phyloP scores from a whole-genome alignment of 2,329 filamentous ascomycete species.

The Monilinia vaccinii-corymbosi region DNA sequence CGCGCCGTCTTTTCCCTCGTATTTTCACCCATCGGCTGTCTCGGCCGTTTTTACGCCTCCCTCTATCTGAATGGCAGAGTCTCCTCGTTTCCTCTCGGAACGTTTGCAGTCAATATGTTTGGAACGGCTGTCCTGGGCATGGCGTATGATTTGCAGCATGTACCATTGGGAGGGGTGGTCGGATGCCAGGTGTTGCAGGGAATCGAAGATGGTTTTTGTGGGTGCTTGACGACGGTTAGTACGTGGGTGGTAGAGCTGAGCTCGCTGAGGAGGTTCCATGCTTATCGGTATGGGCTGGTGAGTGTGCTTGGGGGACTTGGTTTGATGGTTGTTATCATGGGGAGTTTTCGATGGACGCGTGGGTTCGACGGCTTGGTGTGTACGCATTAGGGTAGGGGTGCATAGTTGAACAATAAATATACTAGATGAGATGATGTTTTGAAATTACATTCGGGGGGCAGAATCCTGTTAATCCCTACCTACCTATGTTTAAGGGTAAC shows the following conservation, averaged over 20 bases:
- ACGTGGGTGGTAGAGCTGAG: constrained; percentile 57
- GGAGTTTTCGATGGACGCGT: constrained; percentile 60
- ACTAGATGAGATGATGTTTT: not conserved
- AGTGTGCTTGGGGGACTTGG: constrained; percentile 53
- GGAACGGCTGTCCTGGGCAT: constrained; percentile 69
- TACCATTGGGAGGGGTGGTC: constrained; percentile 41
- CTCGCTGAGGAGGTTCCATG: constrained; percentile 42
- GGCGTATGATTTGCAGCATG: constrained; percentile 71
- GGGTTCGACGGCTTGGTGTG: constrained; percentile 38
- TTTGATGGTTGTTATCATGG: constrained; percentile 62
- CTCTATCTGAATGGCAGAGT: constrained; percentile 59
- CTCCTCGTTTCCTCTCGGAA: constrained; percentile 71
- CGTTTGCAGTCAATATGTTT: constrained; percentile 71
- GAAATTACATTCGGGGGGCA: not conserved
- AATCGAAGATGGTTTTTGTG: constrained; percentile 59
- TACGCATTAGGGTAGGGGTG: constrained; percentile 22
- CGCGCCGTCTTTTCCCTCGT: constrained; percentile 66
- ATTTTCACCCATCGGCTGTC: constrained; percentile 73
- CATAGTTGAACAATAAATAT: not conserved
- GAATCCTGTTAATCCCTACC: not conserved
- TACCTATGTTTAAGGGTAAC: too few species aligned
- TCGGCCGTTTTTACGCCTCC: constrained; percentile 66
- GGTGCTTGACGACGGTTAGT: constrained; percentile 56
- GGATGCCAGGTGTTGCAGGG: constrained; percentile 62
- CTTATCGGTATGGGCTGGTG: constrained; percentile 57